Evolutionary conservation across 2,329 filamentous ascomycete species (phyloP).

Genomic region (Fusarium sp.): DNA sequence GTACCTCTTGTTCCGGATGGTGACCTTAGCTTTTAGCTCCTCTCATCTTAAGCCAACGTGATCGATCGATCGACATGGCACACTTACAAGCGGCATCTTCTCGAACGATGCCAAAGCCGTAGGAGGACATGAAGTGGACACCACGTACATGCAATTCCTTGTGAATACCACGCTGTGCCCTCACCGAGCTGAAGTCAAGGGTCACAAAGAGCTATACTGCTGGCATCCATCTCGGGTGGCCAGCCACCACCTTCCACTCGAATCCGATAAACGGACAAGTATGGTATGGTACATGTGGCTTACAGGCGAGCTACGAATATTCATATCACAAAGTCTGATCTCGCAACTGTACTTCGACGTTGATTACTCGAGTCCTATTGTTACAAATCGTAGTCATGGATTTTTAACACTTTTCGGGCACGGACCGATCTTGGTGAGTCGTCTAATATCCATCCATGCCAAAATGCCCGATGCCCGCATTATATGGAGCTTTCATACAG

Average conservation of each 20-base stretch:
- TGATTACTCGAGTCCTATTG: neutral
- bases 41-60: conserved; percentile 11
- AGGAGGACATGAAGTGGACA: conserved; percentile 14
- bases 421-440: neutral
- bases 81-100: conserved; percentile 9
- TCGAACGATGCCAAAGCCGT: neutral
- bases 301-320: conserved; percentile 17
- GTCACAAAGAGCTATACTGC: conserved; percentile 1
- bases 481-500: conserved; percentile 1
- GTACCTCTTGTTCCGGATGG: conserved; percentile 7
- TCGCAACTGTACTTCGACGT: neutral
- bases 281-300: neutral
- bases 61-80: conserved; percentile 35
- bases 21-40: neutral
- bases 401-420: neutral
- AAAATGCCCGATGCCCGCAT: conserved; percentile 3
- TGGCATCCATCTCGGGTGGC: neutral
- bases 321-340: conserved; percentile 4
- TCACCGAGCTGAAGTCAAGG: neutral
- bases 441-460: neutral
- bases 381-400: neutral
- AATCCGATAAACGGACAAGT: conserved; percentile 21
- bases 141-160: neutral
- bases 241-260: conserved; percentile 8
- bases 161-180: neutral